Conservation (phyloP, 1,139 yeast species). For the Saccharomycopsis hybrid region DNA sequence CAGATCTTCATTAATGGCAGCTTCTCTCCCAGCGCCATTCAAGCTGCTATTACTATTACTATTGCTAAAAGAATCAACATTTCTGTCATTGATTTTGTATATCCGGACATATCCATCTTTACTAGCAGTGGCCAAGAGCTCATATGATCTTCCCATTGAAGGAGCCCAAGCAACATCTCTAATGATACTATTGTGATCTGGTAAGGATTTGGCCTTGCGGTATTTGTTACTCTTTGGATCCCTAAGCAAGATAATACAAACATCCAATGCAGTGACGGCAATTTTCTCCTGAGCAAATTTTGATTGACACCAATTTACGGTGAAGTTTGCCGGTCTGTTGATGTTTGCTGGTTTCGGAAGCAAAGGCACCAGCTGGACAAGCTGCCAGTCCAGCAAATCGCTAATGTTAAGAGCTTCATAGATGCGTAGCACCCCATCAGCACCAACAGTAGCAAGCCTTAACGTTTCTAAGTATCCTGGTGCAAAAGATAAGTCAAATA, state of each 20-base stretch:
- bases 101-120: constrained; percentile 90
- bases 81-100: constrained; percentile 54
- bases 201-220: constrained; percentile 27
- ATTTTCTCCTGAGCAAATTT: constrained; percentile 75
- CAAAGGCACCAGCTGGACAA: constrained; percentile 33
- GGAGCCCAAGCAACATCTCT: constrained; percentile 97
- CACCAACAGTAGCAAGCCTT: constrained; percentile 79
- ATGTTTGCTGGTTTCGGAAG: constrained; percentile 34
- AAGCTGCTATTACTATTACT: constrained; percentile 15
- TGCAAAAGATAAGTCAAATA: constrained; percentile 85
- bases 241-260: constrained; percentile 57
- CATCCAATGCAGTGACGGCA: constrained; percentile 82
- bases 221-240: constrained; percentile 11
- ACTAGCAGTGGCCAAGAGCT: constrained; percentile 89
- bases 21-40: constrained; percentile 19
- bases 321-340: constrained; percentile 82
- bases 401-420: constrained; percentile 90
- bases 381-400: constrained; percentile 74
- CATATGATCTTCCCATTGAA: constrained; percentile 85
- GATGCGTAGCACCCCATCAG: constrained; percentile 80
- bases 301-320: constrained; percentile 91
- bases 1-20: constrained; percentile 19
- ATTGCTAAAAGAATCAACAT: constrained; percentile 16
- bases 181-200: constrained; percentile 82
- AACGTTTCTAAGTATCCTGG: constrained; percentile 73